Evolutionary conservation across 169 alveolate genomes (phyloP), one percentile per base, ranked within the genome.

Genomic region (Plasmodium blacklocki): DNA sequence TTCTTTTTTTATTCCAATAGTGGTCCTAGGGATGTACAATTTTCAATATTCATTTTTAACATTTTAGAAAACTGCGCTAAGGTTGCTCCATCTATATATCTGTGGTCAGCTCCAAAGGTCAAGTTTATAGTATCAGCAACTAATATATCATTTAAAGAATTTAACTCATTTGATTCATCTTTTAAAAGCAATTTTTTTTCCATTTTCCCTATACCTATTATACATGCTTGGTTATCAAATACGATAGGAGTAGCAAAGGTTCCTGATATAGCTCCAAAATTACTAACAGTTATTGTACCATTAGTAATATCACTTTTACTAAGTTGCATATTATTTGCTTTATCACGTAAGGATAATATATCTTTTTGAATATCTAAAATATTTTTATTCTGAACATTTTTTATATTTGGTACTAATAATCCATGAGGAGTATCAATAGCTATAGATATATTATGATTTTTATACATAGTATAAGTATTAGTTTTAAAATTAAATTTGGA

Each of bases 11-110:
- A 83, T 18, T 9, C 68, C 19, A 15, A 52, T 47, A 52, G 70
- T 5, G 91, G 91, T 52, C 58, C 83, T 11, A 83, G 19, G 9
- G 91, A 18, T 43, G 14, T 32, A 47, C 52, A 14, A 12, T 66
- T 59, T 43, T 83, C 91, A 72, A 83, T 50, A 15, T 43, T 62
- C 12, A 26, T 49, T 45, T 83, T 83, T 54, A 83, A 39, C 56
- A 72, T 66, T 54, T 70, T 87, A 8, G 83, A 49, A 85, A 92
- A 94, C 23, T 60, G 91, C 3, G 98, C 98, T 6, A 95, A 94
- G 5, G 97, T 94, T 0, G 99, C 99, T 14, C 99, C 99, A 91
- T 98, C 99, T 47, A 98, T 59, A 80, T 96, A 97, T 85, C 99
- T 88, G 92, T 98, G 99, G 88, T 98, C 99, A 14, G 99, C 99